Percentiles rank a stretch among this genome's conserved stretches.
Conservation (phyloP, 1,284 basidiomycete genomes). For the Chondrostereum purpureum region DNA sequence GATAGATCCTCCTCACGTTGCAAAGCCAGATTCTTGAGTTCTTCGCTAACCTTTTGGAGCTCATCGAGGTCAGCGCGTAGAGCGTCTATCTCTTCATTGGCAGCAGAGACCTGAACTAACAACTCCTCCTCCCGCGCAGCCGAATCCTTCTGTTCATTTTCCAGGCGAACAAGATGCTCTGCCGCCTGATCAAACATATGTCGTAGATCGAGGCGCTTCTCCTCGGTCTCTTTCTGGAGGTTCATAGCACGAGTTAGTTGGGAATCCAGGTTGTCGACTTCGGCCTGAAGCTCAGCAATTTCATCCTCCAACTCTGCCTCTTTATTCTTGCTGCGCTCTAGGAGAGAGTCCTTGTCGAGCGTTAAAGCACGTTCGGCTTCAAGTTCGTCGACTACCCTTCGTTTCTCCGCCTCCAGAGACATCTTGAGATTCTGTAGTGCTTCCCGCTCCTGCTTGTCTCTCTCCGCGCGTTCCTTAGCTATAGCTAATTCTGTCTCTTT, state of each 20-base stretch:
- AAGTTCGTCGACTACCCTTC: conserved; percentile 75
- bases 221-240: conserved; percentile 71
- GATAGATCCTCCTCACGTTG: conserved; percentile 79
- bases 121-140: conserved; percentile 53
- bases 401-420: conserved; percentile 76
- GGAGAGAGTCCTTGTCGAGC: conserved; percentile 80
- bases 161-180: conserved; percentile 75
- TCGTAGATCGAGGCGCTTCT: conserved; percentile 67
- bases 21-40: conserved; percentile 63
- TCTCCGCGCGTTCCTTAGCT: conserved; percentile 79
- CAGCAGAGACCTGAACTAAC: conserved; percentile 42
- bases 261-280: conserved; percentile 80
- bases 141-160: conserved; percentile 73
- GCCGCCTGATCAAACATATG: conserved; percentile 78
- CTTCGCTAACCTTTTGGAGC: conserved; percentile 61
- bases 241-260: conserved; percentile 80
- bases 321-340: conserved; percentile 80
- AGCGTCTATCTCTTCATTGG: conserved; percentile 58
- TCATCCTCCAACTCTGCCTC: conserved; percentile 86
- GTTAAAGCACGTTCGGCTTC: conserved; percentile 77
- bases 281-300: conserved; percentile 70
- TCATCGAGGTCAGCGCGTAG: conserved; percentile 53
- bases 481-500: conserved; percentile 85
- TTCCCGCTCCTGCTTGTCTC: conserved; percentile 76
- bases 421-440: conserved; percentile 75